Percentiles rank a stretch among this genome's conserved stretches.
These are phyloP conservation scores for Arthrobotrys iridis DNA, from an alignment of 2,329 filamentous ascomycete genomes.

Conservation along the genomic window DNA sequence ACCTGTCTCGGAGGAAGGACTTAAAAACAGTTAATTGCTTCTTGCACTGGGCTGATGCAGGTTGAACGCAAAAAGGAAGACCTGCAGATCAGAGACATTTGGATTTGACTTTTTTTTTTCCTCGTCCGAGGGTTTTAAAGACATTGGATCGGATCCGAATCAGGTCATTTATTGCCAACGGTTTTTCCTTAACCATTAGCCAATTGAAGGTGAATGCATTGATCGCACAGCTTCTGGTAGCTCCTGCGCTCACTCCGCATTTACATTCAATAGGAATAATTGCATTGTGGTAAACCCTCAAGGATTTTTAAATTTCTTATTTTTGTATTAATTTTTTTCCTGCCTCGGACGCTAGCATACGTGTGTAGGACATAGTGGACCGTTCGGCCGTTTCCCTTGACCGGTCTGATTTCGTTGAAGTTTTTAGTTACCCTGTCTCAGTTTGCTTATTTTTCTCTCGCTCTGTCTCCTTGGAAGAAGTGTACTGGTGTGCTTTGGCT, in stretches of 20 bases:
- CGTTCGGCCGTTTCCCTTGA: constrained; percentile 16
- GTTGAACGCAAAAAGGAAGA: too few species aligned
- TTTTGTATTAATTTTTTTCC: too few species aligned
- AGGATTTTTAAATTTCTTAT: not conserved
- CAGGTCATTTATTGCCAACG: constrained; percentile 21
- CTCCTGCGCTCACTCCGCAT: not conserved
- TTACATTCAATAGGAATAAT: constrained; percentile 11
- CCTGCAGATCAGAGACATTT: constrained; percentile 48
- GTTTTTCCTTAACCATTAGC: not conserved
- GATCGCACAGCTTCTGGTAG: constrained; percentile 14
- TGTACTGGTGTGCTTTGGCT: not conserved
- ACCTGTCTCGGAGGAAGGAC: not conserved
- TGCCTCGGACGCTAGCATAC: constrained; percentile 15
- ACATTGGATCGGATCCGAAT: constrained; percentile 26
- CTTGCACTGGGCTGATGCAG: constrained; percentile 45
- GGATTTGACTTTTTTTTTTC: constrained; percentile 34
- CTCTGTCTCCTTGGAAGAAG: too few species aligned
- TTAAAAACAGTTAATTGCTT: constrained; percentile 25
- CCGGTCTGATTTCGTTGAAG: constrained; percentile 13
- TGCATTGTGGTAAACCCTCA: not conserved
- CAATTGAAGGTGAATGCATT: not conserved
- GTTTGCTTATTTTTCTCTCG: constrained; percentile 51
- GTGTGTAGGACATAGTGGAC: constrained; percentile 32
- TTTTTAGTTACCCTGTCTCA: constrained; percentile 43
- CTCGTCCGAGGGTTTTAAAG: constrained; percentile 20